These are phyloP conservation scores for Cyberlindnera galapagoensis DNA, from an alignment of 805 yeast genomes.

Conservation along the genomic window DNA sequence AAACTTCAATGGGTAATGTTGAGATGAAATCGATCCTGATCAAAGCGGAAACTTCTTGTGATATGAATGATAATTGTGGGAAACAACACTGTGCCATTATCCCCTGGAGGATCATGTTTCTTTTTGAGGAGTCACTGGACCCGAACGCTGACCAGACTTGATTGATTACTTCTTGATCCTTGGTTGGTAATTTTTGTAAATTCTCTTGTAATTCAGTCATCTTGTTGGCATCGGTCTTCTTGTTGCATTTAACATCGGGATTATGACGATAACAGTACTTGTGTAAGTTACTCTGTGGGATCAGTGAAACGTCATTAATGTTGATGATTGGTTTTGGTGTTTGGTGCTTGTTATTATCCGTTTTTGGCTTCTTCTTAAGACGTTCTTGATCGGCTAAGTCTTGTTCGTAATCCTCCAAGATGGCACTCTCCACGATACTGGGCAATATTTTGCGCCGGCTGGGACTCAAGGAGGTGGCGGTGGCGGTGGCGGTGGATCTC, in stretches of 20 bases:
- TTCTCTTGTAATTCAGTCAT: constrained; percentile 57
- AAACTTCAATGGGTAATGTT: constrained; percentile 78
- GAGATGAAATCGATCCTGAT: constrained; percentile 85
- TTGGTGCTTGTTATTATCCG: constrained; percentile 1
- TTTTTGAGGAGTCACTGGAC: constrained; percentile 62
- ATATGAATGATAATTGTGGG: constrained; percentile 84
- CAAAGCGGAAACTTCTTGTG: constrained; percentile 70
- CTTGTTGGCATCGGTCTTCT: constrained; percentile 54
- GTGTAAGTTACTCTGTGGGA: constrained; percentile 44
- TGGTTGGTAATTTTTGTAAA: constrained; percentile 52
- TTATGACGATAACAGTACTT: constrained; percentile 88
- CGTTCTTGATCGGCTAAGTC: constrained; percentile 2
- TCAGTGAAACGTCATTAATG: constrained; percentile 9
- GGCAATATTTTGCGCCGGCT: no score
- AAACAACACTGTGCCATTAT: constrained; percentile 86
- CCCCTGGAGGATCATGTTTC: constrained; percentile 77
- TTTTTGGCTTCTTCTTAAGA: not conserved
- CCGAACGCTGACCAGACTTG: constrained; percentile 82
- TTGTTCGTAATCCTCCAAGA: constrained; percentile 2
- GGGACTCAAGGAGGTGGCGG: no score
- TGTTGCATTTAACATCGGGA: constrained; percentile 75
- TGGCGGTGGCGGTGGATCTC: not conserved
- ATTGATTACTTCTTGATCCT: constrained; percentile 70
- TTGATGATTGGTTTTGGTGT: no score
- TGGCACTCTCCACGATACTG: constrained; percentile 3